Conservation (phyloP, 495 filamentous ascomycete species). For the Neurospora sp. region DNA sequence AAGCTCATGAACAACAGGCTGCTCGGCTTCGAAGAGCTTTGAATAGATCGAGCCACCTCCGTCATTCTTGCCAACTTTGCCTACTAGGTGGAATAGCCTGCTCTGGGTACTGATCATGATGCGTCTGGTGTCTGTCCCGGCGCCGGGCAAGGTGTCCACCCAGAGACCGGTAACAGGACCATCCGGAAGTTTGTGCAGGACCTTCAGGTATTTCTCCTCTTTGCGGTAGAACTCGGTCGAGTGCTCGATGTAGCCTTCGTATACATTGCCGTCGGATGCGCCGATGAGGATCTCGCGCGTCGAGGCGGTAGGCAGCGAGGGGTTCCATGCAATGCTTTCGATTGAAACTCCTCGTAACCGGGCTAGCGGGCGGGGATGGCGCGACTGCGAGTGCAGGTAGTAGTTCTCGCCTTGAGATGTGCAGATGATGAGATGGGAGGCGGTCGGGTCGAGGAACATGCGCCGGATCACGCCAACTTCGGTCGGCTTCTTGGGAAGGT, state of each 20-base stretch:
- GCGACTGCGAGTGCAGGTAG: conserved; percentile 91
- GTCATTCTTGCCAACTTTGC: conserved; percentile 67
- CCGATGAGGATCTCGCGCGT: conserved; percentile 94
- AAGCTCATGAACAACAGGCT: conserved; percentile 61
- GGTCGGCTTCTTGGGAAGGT: conserved; percentile 85
- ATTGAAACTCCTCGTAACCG: conserved; percentile 77
- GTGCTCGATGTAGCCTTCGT: conserved; percentile 92
- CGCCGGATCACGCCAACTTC: conserved; percentile 85
- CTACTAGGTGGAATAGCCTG: conserved; percentile 67
- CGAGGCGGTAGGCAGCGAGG: conserved; percentile 87
- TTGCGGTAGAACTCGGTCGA: conserved; percentile 87
- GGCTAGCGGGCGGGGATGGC: conserved; percentile 71
- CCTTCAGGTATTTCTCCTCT: conserved; percentile 84
- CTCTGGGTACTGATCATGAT: conserved; percentile 69
- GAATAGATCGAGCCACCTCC: conserved; percentile 74
- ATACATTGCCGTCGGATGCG: conserved; percentile 83
- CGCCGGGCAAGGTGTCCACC: conserved; percentile 59
- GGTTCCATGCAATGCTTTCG: conserved; percentile 90
- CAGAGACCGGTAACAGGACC: conserved; percentile 73
- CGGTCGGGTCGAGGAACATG: conserved; percentile 95
- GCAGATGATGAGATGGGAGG: conserved; percentile 85
- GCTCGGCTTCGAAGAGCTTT: conserved; percentile 79
- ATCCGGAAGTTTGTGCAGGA: conserved; percentile 68
- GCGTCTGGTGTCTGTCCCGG: conserved; percentile 53
- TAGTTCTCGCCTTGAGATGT: conserved; percentile 92